phyloP scores from a whole-genome alignment of 805 yeast species.

The Zygosaccharomyces kombuchaensis region DNA sequence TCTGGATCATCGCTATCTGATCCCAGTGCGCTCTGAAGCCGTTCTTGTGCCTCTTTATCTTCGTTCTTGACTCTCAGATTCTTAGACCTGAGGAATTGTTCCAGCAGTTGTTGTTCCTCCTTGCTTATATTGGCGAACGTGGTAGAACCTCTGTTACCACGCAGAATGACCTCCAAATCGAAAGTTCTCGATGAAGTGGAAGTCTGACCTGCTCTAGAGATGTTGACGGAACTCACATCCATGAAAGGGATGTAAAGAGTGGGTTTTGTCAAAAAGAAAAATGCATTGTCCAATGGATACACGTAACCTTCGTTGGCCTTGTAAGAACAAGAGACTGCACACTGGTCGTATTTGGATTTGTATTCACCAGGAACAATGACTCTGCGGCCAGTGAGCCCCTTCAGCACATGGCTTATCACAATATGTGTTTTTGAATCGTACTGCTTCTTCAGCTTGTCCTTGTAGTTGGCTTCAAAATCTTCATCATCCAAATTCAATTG shows the following conservation, averaged over 20 bases:
- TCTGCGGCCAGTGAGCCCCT: constrained; percentile 85
- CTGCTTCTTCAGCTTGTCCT: constrained; percentile 63
- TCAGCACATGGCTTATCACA: constrained; percentile 81
- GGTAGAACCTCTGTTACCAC: constrained; percentile 64
- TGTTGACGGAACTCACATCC: constrained; percentile 70
- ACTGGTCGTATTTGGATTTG: constrained; percentile 68
- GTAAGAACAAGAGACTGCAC: constrained; percentile 86
- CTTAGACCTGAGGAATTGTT: constrained; percentile 70
- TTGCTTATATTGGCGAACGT: constrained; percentile 83
- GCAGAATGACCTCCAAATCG: constrained; percentile 76
- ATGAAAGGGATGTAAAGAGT: constrained; percentile 85
- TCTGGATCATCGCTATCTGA: constrained; percentile 52
- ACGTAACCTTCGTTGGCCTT: constrained; percentile 94
- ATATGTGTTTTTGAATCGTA: constrained; percentile 83
- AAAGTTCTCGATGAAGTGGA: constrained; percentile 79
- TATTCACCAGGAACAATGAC: constrained; percentile 81
- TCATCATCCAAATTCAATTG: constrained; percentile 81
- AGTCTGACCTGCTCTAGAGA: constrained; percentile 85
- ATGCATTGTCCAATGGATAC: constrained; percentile 87
- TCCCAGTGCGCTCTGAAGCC: constrained; percentile 72
- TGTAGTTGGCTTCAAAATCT: constrained; percentile 71
- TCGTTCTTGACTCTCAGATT: constrained; percentile 81
- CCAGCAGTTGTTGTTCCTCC: constrained; percentile 81
- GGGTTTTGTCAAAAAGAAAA: constrained; percentile 89
- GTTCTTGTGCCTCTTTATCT: constrained; percentile 78